These are phyloP conservation scores for Eutreptiella sp. DNA, from an alignment of 208 protist species.

Conservation along the genomic window DNA sequence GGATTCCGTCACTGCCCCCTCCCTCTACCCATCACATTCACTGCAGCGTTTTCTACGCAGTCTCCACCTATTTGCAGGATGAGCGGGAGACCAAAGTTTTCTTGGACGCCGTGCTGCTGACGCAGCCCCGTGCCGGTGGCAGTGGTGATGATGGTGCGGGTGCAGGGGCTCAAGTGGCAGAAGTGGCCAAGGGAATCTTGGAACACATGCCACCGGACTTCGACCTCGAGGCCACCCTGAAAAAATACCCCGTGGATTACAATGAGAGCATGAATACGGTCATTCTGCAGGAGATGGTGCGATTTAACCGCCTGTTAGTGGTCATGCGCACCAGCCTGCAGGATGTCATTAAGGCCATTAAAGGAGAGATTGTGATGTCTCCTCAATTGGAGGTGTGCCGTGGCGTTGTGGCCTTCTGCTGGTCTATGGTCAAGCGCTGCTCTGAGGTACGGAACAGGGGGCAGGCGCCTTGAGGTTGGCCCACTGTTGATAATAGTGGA, in stretches of 20 bases:
- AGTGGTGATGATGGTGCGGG: not conserved
- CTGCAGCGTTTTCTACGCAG: too few species aligned
- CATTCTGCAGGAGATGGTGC: conserved; percentile 79
- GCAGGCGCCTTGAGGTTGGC: too few species aligned
- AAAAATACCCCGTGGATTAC: conserved; percentile 77
- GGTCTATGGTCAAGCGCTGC: too few species aligned
- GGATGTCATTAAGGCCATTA: conserved; percentile 88
- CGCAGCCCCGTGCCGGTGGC: conserved; percentile 55
- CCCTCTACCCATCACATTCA: too few species aligned
- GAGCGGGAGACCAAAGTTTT: conserved; percentile 73
- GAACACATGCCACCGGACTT: conserved; percentile 72
- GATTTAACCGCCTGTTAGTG: conserved; percentile 75
- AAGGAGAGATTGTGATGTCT: conserved; percentile 94
- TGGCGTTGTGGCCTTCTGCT: not conserved
- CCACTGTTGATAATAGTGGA: too few species aligned
- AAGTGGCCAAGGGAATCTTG: conserved; percentile 75
- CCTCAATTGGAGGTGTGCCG: conserved; percentile 82
- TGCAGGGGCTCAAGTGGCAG: conserved; percentile 45
- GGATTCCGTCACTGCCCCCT: too few species aligned
- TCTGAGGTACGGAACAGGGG: too few species aligned
- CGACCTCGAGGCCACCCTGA: conserved; percentile 72
- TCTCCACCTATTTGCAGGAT: conserved; percentile 73
- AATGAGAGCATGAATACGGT: conserved; percentile 92
- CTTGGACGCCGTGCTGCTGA: conserved; percentile 69
- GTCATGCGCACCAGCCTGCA: conserved; percentile 78